A percentile compares a stretch with the other conserved stretches of the same genome.
phyloP scores from a whole-genome alignment of 768 basidiomycete species.

The Lactarius tabidus region DNA sequence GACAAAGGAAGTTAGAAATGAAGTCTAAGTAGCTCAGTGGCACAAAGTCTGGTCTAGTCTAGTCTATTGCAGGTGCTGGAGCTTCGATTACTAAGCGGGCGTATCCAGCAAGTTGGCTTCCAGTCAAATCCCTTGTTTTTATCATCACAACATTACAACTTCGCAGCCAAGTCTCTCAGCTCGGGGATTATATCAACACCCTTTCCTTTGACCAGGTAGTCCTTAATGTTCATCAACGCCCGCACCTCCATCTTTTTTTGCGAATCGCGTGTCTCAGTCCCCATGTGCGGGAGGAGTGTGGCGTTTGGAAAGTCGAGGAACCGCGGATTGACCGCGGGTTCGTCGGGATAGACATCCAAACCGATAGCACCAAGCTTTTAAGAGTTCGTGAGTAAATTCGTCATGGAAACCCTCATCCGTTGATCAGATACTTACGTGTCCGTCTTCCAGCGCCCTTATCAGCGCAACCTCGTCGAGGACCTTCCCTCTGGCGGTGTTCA shows the following conservation, averaged over 20 bases:
- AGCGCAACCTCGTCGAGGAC: constrained; percentile 86
- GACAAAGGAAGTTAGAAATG: background rate
- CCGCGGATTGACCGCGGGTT: constrained; percentile 74
- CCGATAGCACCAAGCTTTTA: constrained; percentile 72
- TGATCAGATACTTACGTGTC: constrained; percentile 59
- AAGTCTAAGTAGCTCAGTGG: background rate
- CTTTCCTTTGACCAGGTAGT: constrained; percentile 59
- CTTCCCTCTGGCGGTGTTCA: constrained; percentile 90
- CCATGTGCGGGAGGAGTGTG: constrained; percentile 88
- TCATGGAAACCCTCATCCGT: background rate
- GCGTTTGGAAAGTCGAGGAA: constrained; percentile 79
- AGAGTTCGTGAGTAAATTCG: background rate
- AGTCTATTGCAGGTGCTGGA: background rate
- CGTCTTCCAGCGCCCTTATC: constrained; percentile 79
- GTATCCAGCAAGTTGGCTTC: background rate
- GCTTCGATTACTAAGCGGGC: background rate
- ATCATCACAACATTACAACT: constrained; percentile 6
- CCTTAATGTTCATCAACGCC: constrained; percentile 72
- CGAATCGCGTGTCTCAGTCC: constrained; percentile 79
- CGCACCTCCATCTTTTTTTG: constrained; percentile 81
- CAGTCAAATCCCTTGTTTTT: background rate
- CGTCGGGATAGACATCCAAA: constrained; percentile 83
- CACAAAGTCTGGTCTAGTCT: too few species aligned
- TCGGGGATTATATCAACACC: constrained; percentile 71
- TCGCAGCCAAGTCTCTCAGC: constrained; percentile 27